Conservation (phyloP, 768 basidiomycete genomes). For the Pleurotus pulmonarius region DNA sequence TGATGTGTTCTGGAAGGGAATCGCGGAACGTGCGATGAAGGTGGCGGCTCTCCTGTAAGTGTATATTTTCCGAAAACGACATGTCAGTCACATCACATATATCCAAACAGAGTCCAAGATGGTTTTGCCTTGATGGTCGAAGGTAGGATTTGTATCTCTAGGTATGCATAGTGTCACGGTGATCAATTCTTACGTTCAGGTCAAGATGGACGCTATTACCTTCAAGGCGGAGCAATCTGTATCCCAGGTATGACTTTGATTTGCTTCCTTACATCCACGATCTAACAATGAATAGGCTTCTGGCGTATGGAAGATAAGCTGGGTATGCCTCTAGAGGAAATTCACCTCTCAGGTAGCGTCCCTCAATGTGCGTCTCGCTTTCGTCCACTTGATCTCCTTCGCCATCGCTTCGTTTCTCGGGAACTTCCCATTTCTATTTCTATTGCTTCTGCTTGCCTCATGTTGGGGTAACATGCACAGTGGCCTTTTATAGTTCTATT, state of each 20-base stretch:
- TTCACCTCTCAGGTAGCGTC: conserved; percentile 67
- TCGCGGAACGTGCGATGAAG: conserved; percentile 50
- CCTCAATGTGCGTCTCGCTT: conserved; percentile 57
- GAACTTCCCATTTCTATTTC: neutral
- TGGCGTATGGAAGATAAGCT: conserved; percentile 80
- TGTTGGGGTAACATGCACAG: neutral
- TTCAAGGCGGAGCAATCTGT: conserved; percentile 70
- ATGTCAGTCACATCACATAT: too few species aligned
- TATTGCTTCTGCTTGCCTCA: neutral
- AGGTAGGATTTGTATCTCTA: conserved; percentile 27
- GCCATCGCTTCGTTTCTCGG: neutral
- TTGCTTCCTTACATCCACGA: neutral
- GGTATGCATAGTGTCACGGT: neutral
- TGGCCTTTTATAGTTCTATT: neutral
- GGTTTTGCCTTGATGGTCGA: conserved; percentile 60
- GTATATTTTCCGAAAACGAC: neutral
- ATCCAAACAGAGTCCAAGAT: conserved; percentile 43
- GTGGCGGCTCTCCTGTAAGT: conserved; percentile 62
- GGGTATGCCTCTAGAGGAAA: conserved; percentile 67
- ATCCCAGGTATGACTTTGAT: conserved; percentile 46
- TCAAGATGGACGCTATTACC: conserved; percentile 65
- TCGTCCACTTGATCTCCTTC: neutral
- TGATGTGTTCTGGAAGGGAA: conserved; percentile 16
- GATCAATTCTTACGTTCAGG: conserved; percentile 30
- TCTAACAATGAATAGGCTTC: conserved; percentile 42